Evolutionary conservation across 2,329 filamentous ascomycete species (phyloP), one percentile per base, ranked within the genome.

Genomic region (Coniochaeta ligniaria): DNA sequence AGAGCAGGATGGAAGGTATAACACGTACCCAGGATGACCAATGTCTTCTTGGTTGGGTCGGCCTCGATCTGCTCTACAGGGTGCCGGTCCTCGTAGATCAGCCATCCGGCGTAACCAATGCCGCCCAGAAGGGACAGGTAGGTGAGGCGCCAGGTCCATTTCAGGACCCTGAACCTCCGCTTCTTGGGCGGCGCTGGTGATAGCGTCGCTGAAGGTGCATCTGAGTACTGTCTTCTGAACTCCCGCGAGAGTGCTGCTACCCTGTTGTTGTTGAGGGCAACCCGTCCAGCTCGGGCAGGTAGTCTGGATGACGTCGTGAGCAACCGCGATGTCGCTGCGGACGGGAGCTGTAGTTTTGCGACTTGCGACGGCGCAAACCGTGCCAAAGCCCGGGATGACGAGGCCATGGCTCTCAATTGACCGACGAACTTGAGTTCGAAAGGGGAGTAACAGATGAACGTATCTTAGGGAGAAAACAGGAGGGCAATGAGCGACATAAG

Each of bases 31-130:
- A 99, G 84, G 67, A 99, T 87, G 55, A 99, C 95, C 60, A 99
- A 83, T 12, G 93, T 99, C 85, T 99, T 99, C 89, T 98, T 99
- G 69, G 73, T 82, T 60, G 93, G 90, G 75, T 97, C 92, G 20
- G 90, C 87, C 64, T 85, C 80, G 62, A 83, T 78, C 79, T 98
- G 95, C 59, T 93, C 89, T 47, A 83, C 82, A 11, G 94, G 94
- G 75, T 96, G 84, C 69, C 91, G 87, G 73, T 91, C 86, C 58
- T 88, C 80, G 76, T 93, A 97, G 77, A 97, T 89, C 71, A 85
- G 84, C 75, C 95, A 97, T 68, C 83, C 84, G 62, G 93, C 78
- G 72, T 88, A 92, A 65, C 80, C 91, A 47, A 90, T 72, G 61
- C 87, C 81, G 64, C 83, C 90, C 64, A 95, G 74, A 63, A 86